Evolutionary conservation across 2,329 filamentous ascomycete species (phyloP), one percentile per base, ranked within the genome.

Genomic region (Hypoxylon sp.): DNA sequence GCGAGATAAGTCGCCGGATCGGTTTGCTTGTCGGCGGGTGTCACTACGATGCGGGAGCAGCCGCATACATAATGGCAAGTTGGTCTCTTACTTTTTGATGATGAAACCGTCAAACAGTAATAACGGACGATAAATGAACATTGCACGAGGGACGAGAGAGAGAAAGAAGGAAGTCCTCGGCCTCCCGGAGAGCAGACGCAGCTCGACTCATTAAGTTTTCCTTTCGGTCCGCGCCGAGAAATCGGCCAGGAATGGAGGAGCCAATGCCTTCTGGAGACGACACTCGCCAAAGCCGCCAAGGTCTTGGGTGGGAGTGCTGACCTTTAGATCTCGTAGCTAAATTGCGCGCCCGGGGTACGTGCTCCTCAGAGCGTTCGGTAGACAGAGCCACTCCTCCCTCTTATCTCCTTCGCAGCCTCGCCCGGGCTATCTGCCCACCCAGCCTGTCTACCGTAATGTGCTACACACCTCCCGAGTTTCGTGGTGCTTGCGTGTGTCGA

Each of bases 201-300:
- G 43, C 13, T 42, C 48, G 20, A 31, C 37, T 48, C 46, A 42
- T 21, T 45, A 38, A 40, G 48, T 46, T 33, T 46, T 53, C 33
- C 23, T 51, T 50, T 62, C 61, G 58, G 61, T 49, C 58, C 58
- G 55, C 43, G 58, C 58, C 58, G 58, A 62, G 55, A 59, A 59
- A 49, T 15, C 35, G 26, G 38, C 18, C 33, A 61, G 40, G 24
- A 20, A 7, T 18, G n/a, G 7, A 35, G 10, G 31, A 35, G 15
- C 55, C 54, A 56, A 58, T 55, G 33, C 51, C 31, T 50, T 54
- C 33, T 43, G 3, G 35, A 56, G 31, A 58, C 53, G 51, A 45
- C 48, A 48, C 56, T 52, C 50, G 49, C 58, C 55, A 56, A 56
- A 62, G 37, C 50, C 35, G 58, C 61, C 61, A 64, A 62, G 61